Conservation (phyloP, 164 flowering plant genomes). For the Liriodendron chinense region DNA sequence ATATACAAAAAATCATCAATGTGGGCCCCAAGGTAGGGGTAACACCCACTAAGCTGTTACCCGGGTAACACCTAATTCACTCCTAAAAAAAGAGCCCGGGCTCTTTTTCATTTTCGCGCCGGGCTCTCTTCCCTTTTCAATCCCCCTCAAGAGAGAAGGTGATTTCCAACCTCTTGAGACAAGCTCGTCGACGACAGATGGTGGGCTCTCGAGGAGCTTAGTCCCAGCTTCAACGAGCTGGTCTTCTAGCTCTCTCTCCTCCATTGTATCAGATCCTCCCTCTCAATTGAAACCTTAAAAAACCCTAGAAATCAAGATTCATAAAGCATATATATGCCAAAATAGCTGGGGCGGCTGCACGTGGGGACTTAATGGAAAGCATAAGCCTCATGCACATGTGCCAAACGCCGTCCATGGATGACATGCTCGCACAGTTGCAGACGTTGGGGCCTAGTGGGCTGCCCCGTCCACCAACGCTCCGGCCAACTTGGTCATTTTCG, state of each 20-base stretch:
- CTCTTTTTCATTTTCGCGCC: too few relatives aligned
- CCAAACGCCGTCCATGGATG: slow-evolving; percentile 86
- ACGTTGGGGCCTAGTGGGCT: slow-evolving; percentile 37
- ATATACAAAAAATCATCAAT: too few relatives aligned
- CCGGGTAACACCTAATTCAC: too few relatives aligned
- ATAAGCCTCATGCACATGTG: slow-evolving; percentile 60
- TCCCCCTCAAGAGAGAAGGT: too few relatives aligned
- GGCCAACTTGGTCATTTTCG: slow-evolving; percentile 43
- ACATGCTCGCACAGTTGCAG: slow-evolving; percentile 82
- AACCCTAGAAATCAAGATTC: slow-evolving; percentile 17
- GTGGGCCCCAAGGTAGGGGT: too few relatives aligned
- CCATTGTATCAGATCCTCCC: slow-evolving; percentile 13
- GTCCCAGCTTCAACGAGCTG: slow-evolving; percentile 49
- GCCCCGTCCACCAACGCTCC: slow-evolving; percentile 27
- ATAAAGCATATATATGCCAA: too few relatives aligned
- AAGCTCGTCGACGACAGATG: slow-evolving; percentile 41
- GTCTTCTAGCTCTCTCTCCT: slow-evolving; percentile 26
- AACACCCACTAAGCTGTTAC: too few relatives aligned
- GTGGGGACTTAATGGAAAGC: slow-evolving; percentile 75
- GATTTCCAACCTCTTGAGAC: too few relatives aligned
- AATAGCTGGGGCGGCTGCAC: slow-evolving; percentile 92
- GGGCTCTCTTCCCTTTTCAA: too few relatives aligned
- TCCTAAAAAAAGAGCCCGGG: too few relatives aligned
- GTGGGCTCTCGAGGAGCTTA: slow-evolving; percentile 33
- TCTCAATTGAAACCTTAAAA: slow-evolving; percentile 21